Evolutionary conservation across 352 stramenopile species (phyloP).

Genomic region (Globisporangium sylvaticum): DNA sequence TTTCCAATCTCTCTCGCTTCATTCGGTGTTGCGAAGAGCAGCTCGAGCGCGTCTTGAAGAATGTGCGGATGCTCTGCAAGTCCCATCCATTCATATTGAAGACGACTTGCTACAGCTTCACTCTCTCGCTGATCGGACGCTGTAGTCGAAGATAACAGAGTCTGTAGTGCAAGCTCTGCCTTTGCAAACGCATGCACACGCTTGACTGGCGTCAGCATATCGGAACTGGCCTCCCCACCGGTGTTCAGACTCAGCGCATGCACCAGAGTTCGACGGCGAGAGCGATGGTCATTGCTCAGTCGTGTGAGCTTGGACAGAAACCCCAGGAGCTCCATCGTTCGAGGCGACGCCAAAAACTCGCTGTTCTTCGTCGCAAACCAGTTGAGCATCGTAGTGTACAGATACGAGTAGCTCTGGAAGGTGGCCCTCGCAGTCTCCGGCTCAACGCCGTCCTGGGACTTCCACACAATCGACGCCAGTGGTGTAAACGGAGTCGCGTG

Average conservation of each 20-base stretch:
- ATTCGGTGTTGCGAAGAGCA: slow-evolving; percentile 10
- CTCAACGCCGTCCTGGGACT: slow-evolving; percentile 14
- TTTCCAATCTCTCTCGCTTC: neutral
- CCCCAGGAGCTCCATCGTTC: slow-evolving; percentile 34
- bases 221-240: neutral
- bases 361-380: slow-evolving; percentile 30
- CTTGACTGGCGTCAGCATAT: neutral
- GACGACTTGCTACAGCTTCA: neutral
- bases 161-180: neutral
- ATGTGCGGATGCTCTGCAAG: slow-evolving; percentile 17
- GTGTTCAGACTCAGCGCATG: neutral
- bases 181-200: slow-evolving; percentile 3
- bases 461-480: slow-evolving; percentile 19
- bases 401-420: slow-evolving; percentile 30
- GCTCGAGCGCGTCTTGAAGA: slow-evolving; percentile 19
- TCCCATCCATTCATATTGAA: slow-evolving; percentile 18
- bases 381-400: slow-evolving; percentile 36
- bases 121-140: neutral
- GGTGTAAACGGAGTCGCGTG: slow-evolving; percentile 29
- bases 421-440: neutral
- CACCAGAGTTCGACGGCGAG: slow-evolving; percentile 1
- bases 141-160: neutral
- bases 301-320: slow-evolving; percentile 18
- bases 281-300: neutral
- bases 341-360: slow-evolving; percentile 29